Evolutionary conservation across 1,139 yeast genomes (phyloP).

Genomic region (Pichia sp.): DNA sequence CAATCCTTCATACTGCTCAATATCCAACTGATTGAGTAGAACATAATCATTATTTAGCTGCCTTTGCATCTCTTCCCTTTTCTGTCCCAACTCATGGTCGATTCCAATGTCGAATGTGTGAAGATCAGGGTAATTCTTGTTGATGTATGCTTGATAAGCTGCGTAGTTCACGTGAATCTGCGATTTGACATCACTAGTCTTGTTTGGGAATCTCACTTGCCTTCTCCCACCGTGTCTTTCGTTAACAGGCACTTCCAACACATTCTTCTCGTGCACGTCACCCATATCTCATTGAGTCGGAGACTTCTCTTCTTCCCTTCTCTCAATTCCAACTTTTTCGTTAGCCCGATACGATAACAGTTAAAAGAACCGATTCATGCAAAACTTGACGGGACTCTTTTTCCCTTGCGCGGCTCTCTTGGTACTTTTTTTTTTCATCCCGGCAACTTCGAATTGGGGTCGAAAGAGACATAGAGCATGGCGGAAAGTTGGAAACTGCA

Average conservation of each 20-base stretch:
- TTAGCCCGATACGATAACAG: background rate
- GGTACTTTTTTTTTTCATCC: background rate
- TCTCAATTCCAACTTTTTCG: background rate
- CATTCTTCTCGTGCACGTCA: background rate
- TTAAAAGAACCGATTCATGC: background rate
- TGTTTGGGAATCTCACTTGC: background rate
- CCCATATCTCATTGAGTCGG: background rate
- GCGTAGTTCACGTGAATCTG: conserved; percentile 2
- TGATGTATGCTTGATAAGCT: conserved; percentile 3
- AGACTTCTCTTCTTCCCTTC: background rate
- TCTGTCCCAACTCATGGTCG: background rate
- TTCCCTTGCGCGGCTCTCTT: background rate
- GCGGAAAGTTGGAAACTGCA: background rate
- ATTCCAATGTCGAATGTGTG: background rate
- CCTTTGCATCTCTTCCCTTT: background rate
- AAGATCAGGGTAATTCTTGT: conserved; percentile 5
- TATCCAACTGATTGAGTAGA: conserved; percentile 8
- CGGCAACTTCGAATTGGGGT: background rate
- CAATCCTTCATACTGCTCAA: conserved; percentile 4
- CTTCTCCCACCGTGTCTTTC: background rate
- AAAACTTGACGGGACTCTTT: background rate
- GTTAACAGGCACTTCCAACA: background rate
- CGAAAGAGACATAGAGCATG: background rate
- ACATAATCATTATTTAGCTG: background rate
- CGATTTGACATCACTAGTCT: background rate